Conservation (phyloP, 306 rosid species). For the Quercus berberidifolia region DNA sequence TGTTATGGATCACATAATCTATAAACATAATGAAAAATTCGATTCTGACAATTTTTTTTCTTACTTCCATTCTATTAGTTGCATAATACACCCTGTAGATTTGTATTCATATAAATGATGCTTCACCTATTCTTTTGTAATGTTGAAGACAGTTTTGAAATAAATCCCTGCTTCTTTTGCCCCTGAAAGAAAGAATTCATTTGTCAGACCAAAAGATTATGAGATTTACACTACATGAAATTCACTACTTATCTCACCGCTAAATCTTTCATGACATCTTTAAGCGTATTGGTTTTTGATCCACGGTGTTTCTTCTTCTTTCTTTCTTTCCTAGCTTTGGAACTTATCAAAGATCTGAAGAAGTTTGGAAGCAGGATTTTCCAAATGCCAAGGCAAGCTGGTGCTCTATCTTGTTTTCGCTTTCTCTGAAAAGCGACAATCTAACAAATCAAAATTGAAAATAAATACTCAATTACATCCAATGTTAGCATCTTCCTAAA, state of each 20-base stretch:
- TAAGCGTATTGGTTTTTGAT: constrained; percentile 3
- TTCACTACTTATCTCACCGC: constrained; percentile 29
- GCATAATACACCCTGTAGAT: background rate
- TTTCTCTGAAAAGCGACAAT: constrained; percentile 25
- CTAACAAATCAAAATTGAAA: constrained; percentile 18
- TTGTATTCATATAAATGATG: background rate
- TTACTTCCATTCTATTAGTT: background rate
- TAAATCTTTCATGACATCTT: constrained; percentile 4
- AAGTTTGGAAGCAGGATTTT: constrained; percentile 36
- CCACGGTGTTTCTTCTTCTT: constrained; percentile 20
- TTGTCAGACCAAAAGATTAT: background rate
- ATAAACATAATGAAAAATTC: background rate
- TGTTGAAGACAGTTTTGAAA: background rate
- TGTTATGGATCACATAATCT: background rate
- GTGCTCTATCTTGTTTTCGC: constrained; percentile 15
- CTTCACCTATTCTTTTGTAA: constrained; percentile 9
- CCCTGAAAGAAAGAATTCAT: constrained; percentile 6
- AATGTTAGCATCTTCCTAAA: too few relatives aligned
- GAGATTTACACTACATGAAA: background rate
- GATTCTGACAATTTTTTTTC: background rate
- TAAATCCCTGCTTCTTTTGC: background rate
- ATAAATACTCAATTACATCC: background rate
- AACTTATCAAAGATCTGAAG: constrained; percentile 28
- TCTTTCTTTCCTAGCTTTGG: constrained; percentile 20
- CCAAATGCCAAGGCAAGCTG: constrained; percentile 48